Evolutionary conservation across 768 basidiomycete species (phyloP).

Genomic region (Boletus rufocinnamomeus): DNA sequence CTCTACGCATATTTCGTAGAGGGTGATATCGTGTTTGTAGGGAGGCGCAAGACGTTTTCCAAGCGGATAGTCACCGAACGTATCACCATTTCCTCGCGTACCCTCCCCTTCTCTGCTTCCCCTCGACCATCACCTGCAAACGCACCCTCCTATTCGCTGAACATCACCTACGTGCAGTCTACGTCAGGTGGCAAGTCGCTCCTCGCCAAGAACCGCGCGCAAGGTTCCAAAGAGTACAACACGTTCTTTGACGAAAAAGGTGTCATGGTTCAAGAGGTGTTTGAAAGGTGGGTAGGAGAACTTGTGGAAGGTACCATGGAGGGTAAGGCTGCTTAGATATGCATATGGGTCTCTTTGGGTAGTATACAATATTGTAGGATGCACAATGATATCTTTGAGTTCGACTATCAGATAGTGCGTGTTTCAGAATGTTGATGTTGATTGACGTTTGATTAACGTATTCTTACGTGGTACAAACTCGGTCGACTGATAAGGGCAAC

Average conservation of each 20-base stretch:
- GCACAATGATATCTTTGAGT: slow-evolving; percentile 27
- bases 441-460: not conserved
- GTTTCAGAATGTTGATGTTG: not conserved
- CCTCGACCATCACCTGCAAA: slow-evolving; percentile 35
- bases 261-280: slow-evolving; percentile 69
- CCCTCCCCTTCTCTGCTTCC: slow-evolving; percentile 45
- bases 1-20: slow-evolving; percentile 88
- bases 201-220: slow-evolving; percentile 66
- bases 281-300: slow-evolving; percentile 78
- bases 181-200: slow-evolving; percentile 86
- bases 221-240: slow-evolving; percentile 58
- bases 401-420: no score
- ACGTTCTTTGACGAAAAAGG: slow-evolving; percentile 84
- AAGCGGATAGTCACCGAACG: slow-evolving; percentile 93
- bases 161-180: slow-evolving; percentile 72
- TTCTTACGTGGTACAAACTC: no score
- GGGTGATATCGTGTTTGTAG: slow-evolving; percentile 81
- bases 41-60: slow-evolving; percentile 87
- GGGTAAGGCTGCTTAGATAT: slow-evolving; percentile 51
- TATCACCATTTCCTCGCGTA: slow-evolving; percentile 74
- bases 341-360: slow-evolving; percentile 6
- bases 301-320: slow-evolving; percentile 75
- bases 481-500: not conserved
- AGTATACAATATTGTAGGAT: slow-evolving; percentile 33
- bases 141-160: slow-evolving; percentile 68